Conservation (phyloP, 1,284 basidiomycete species). For the Phylloporus gajari region DNA sequence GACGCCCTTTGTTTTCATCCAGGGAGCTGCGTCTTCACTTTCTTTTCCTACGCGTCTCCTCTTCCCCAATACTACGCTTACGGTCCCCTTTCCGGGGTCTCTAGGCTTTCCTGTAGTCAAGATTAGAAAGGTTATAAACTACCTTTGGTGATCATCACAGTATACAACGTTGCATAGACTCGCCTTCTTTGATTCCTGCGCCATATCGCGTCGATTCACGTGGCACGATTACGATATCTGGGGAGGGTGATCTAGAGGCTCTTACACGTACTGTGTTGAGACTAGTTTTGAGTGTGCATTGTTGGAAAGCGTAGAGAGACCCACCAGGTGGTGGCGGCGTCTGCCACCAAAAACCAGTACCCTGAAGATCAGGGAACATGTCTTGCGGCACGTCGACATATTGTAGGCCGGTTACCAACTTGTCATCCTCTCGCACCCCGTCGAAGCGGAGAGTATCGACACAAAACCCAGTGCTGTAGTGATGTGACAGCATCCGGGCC, state of each 20-base stretch:
- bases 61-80: too few species aligned
- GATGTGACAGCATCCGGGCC: not conserved
- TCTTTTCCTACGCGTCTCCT: too few species aligned
- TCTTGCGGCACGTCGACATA: not conserved
- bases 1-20: too few species aligned
- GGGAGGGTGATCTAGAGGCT: not conserved
- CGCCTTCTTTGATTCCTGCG: not conserved
- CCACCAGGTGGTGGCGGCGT: not conserved
- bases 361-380: not conserved
- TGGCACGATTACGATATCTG: not conserved
- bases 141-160: too few species aligned
- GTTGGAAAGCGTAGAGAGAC: not conserved
- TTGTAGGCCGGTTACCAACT: not conserved
- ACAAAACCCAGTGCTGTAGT: not conserved
- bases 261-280: not conserved
- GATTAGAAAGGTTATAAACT: too few species aligned
- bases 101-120: too few species aligned
- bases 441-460: not conserved
- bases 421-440: not conserved
- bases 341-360: not conserved
- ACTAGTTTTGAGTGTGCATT: not conserved
- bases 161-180: too few species aligned
- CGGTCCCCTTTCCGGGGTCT: too few species aligned
- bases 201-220: not conserved
- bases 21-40: too few species aligned